Evolutionary conservation across 176 grass and related monocot species (phyloP).

Genomic region (Eragrostis curvula): DNA sequence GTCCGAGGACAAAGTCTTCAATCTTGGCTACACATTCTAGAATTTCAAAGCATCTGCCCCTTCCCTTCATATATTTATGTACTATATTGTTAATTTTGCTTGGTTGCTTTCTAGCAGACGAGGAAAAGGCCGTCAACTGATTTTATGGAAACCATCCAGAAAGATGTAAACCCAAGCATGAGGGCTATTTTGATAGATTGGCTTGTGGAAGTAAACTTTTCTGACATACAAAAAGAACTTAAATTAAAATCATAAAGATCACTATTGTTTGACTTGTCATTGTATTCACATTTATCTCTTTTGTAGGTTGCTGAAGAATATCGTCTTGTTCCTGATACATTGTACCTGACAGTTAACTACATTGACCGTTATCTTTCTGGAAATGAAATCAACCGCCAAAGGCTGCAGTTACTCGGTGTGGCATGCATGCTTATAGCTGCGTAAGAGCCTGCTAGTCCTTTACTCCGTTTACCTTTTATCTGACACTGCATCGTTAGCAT

Average conservation of each 20-base stretch:
- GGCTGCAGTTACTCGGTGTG: constrained; percentile 95
- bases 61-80: background rate
- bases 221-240: background rate
- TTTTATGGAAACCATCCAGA: constrained; percentile 94
- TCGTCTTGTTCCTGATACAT: constrained; percentile 90
- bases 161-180: constrained; percentile 92
- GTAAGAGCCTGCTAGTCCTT: constrained; percentile 58
- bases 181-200: constrained; percentile 94
- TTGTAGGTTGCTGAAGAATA: constrained; percentile 96
- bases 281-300: constrained; percentile 3
- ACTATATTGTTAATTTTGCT: background rate
- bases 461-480: background rate
- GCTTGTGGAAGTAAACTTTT: constrained; percentile 91
- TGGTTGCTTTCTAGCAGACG: constrained; percentile 50
- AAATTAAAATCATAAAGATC: background rate
- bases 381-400: constrained; percentile 95
- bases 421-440: constrained; percentile 96
- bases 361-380: constrained; percentile 96
- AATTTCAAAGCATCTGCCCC: background rate
- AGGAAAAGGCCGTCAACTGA: constrained; percentile 86
- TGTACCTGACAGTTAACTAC: constrained; percentile 94
- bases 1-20: background rate
- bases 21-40: background rate
- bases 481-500: background rate
- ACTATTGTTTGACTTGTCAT: background rate